Percentiles rank a stretch among this genome's conserved stretches.
Evolutionary conservation across 2,329 filamentous ascomycete genomes (phyloP).

Genomic region (Berkeleyomyces rouxiae): DNA sequence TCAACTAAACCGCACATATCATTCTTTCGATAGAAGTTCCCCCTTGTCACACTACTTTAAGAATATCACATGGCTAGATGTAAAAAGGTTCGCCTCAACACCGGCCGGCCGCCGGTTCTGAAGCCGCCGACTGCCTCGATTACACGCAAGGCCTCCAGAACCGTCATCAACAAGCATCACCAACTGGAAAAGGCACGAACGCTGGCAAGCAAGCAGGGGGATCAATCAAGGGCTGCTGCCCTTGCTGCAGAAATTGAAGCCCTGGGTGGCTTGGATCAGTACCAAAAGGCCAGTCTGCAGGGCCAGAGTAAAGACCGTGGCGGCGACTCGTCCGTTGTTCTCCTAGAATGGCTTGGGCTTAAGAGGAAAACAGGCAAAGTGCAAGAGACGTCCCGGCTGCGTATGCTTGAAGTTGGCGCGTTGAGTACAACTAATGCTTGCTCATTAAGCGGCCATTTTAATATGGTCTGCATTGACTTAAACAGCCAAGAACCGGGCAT

Average conservation of each 20-base stretch:
- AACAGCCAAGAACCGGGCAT: constrained; percentile 75
- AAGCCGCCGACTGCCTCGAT: constrained; percentile 29
- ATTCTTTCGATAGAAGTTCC: not conserved
- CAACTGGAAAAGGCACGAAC: constrained; percentile 44
- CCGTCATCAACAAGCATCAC: constrained; percentile 49
- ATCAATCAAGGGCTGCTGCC: constrained; percentile 28
- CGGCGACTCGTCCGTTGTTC: constrained; percentile 47
- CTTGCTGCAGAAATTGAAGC: constrained; percentile 37
- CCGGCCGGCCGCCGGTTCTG: constrained; percentile 38
- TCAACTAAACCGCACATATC: not conserved
- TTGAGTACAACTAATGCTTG: constrained; percentile 74
- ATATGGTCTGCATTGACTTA: constrained; percentile 73
- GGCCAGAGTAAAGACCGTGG: constrained; percentile 49
- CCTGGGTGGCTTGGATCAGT: constrained; percentile 44
- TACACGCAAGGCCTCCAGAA: constrained; percentile 46
- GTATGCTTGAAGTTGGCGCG: constrained; percentile 77
- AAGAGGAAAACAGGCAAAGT: constrained; percentile 14
- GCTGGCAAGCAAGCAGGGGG: constrained; percentile 37
- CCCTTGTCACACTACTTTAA: not conserved
- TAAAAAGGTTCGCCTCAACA: constrained; percentile 16
- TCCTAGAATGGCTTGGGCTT: constrained; percentile 42
- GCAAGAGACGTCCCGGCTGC: constrained; percentile 23
- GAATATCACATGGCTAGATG: constrained; percentile 19
- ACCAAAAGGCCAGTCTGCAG: constrained; percentile 52
- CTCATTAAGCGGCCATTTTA: constrained; percentile 52